These are phyloP conservation scores for Aureobasidium sp. DNA, from an alignment of 2,329 filamentous ascomycete genomes.

Conservation along the genomic window DNA sequence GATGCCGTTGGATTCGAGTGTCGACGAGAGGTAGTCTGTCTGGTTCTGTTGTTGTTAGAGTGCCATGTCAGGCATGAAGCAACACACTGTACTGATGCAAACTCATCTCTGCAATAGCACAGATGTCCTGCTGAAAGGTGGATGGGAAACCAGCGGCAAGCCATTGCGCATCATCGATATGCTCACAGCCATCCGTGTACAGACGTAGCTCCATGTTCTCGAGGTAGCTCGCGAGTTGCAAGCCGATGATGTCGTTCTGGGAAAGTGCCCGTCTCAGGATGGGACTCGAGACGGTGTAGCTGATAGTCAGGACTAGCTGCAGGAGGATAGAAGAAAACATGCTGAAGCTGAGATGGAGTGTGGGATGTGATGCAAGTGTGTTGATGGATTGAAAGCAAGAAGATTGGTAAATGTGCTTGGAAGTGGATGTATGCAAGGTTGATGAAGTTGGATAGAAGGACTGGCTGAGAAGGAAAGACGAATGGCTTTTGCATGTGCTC, in stretches of 20 bases:
- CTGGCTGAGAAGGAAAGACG: background rate
- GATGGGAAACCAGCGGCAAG: constrained; percentile 22
- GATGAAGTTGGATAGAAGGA: background rate
- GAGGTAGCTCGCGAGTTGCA: constrained; percentile 26
- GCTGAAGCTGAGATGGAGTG: background rate
- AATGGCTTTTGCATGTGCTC: background rate
- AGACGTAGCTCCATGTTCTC: constrained; percentile 25
- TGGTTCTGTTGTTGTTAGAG: constrained; percentile 6
- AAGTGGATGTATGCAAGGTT: background rate
- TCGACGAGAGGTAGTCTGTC: background rate
- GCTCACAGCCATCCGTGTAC: constrained; percentile 23
- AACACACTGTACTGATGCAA: background rate
- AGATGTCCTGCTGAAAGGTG: constrained; percentile 26
- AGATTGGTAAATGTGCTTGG: background rate
- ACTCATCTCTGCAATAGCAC: constrained; percentile 20
- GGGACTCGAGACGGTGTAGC: background rate
- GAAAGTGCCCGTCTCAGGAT: constrained; percentile 12
- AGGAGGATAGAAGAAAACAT: background rate
- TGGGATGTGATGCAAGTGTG: background rate
- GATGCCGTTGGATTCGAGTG: constrained; percentile 22
- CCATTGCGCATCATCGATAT: constrained; percentile 23
- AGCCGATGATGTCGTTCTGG: constrained; percentile 15
- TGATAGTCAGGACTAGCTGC: background rate
- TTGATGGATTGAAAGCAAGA: background rate
- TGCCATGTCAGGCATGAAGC: background rate